Evolutionary conservation across 2,329 filamentous ascomycete genomes (phyloP), one percentile per base, ranked within the genome.

Genomic region (Trichoderma sp.): DNA sequence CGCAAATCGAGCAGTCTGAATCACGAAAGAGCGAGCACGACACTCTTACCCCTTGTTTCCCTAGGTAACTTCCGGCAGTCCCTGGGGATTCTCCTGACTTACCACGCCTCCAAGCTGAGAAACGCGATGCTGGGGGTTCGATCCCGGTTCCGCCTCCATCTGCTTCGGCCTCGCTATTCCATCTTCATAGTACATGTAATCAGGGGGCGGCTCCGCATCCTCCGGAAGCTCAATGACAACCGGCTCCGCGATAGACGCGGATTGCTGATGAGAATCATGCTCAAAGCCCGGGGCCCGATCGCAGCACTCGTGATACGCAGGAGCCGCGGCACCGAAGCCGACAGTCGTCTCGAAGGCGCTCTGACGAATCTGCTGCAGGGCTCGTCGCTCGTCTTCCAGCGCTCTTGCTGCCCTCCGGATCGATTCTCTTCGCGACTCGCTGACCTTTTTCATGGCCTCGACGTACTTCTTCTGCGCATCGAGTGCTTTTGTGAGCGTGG

Each of bases 261-360:
- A 48, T 10, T 64, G 60, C 39, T 30, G 52, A 7, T 64, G 26
- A 10, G 61, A 57, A 7, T 66, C 45, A 15, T 41, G 26, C 28
- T 51, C 65, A 54, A 57, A 66, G 5, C 51, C 45, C 26, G 44
- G 43, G 7, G 61, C 52, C 50, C 65, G 43, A 41, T 66, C 60
- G 17, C 65, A 66, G 15, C 65, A 66, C 41, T 66, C 65, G 28
- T 63, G 44, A 59, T 66, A 66, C 21, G 65, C 60, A 14, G 65
- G 65, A 30, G 65, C 65, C n/a, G 65, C 65, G 9, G 60, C 65
- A 15, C 65, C 65, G 14, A 66, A 66, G 24, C 65, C 65, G 26
- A 64, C 65, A 0, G 65, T 66, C 19, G 30, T 30, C 45, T 66
- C 65, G 12, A 66, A 66, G 12, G 65, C 65, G 21, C 51, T 64